Evolutionary conservation across 1,284 basidiomycete genomes (phyloP).

Genomic region (Bondarzewia mesenterica): DNA sequence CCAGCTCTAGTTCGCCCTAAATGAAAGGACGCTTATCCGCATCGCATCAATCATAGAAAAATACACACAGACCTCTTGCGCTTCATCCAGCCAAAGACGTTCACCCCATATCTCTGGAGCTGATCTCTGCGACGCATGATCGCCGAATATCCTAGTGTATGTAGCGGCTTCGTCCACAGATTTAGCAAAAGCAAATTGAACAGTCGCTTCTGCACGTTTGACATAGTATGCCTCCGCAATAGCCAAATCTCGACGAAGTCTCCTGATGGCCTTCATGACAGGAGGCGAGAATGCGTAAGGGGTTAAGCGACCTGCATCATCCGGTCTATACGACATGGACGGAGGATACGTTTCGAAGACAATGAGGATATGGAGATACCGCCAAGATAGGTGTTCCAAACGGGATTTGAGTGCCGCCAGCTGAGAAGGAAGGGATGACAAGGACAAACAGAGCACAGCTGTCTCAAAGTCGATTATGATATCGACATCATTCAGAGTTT

Average conservation of each 20-base stretch:
- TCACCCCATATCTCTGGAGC: constrained; percentile 45
- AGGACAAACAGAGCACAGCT: constrained; percentile 45
- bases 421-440: constrained; percentile 48
- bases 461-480: constrained; percentile 28
- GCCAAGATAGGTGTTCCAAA: constrained; percentile 47
- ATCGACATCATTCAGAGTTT: constrained; percentile 28
- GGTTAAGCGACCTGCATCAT: constrained; percentile 2
- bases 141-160: constrained; percentile 47
- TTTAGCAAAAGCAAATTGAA: constrained; percentile 54
- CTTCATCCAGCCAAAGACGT: constrained; percentile 52
- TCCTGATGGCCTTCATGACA: constrained; percentile 56
- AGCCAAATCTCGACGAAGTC: constrained; percentile 48
- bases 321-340: constrained; percentile 23
- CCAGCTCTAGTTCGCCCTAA: constrained; percentile 50
- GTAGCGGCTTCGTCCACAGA: constrained; percentile 47
- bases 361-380: constrained; percentile 44
- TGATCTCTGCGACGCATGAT: constrained; percentile 41
- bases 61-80: constrained; percentile 36
- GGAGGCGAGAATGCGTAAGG: constrained; percentile 44
- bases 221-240: constrained; percentile 50
- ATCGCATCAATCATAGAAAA: constrained; percentile 1
- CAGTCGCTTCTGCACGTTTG: constrained; percentile 29
- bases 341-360: constrained; percentile 59
- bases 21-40: constrained; percentile 1
- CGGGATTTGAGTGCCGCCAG: constrained; percentile 31